phyloP scores from a whole-genome alignment of 192 early-diverging fungal species.

The Entrophospora sp. region DNA sequence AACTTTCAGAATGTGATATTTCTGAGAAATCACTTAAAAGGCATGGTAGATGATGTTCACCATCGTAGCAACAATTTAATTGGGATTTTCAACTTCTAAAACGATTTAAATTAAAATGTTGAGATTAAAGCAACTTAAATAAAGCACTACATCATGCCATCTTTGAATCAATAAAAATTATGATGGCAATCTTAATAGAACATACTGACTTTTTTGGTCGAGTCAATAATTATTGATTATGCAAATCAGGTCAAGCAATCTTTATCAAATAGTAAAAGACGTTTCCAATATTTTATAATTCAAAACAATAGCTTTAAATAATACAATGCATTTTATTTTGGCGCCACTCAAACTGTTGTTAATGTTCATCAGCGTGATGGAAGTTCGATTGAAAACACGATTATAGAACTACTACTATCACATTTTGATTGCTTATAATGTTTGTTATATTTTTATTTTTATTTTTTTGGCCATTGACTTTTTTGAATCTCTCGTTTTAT shows the following conservation, averaged over 20 bases:
- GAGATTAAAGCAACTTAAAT: slow-evolving; percentile 49
- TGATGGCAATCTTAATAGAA: slow-evolving; percentile 93
- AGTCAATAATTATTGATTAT: slow-evolving; percentile 55
- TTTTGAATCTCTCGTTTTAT: too few species aligned
- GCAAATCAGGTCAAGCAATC: slow-evolving; percentile 44
- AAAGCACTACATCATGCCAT: slow-evolving; percentile 85
- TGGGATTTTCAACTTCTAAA: slow-evolving; percentile 89
- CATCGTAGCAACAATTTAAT: slow-evolving; percentile 83
- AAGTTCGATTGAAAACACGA: slow-evolving; percentile 50
- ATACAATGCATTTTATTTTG: slow-evolving; percentile 80
- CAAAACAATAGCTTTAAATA: slow-evolving; percentile 62
- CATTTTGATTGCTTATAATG: slow-evolving; percentile 51
- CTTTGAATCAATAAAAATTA: slow-evolving; percentile 82
- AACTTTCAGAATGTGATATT: slow-evolving; percentile 60
- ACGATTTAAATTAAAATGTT: slow-evolving; percentile 73
- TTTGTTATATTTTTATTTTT: too few species aligned
- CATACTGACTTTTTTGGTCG: slow-evolving; percentile 67
- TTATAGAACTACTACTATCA: slow-evolving; percentile 40
- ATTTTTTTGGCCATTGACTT: too few species aligned
- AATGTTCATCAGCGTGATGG: slow-evolving; percentile 66
- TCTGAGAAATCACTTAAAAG: slow-evolving; percentile 67
- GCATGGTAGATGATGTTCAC: slow-evolving; percentile 65
- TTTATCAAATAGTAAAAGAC: slow-evolving; percentile 22
- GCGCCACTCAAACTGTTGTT: slow-evolving; percentile 49
- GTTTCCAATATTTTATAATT: slow-evolving; percentile 50